Conservation (phyloP, 495 filamentous ascomycete species). For the Neurospora sp. region DNA sequence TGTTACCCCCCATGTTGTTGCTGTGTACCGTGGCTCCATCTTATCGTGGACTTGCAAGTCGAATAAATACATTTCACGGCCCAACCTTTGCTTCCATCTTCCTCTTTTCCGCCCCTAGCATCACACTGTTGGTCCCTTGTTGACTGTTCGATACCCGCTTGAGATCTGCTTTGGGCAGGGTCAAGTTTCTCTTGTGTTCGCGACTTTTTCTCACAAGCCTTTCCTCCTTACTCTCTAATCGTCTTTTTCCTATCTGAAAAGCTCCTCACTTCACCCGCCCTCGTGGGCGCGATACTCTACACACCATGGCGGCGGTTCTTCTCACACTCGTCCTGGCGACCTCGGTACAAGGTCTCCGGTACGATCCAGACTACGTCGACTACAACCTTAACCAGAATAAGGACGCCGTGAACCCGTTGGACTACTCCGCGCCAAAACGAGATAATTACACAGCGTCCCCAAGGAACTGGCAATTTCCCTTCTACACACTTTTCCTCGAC, state of each 20-base stretch:
- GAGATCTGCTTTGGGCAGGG: not conserved
- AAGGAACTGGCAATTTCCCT: constrained; percentile 57
- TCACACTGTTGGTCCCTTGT: not conserved
- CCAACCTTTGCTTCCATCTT: not conserved
- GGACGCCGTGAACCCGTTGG: constrained; percentile 42
- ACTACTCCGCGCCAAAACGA: constrained; percentile 54
- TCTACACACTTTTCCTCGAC: constrained; percentile 60
- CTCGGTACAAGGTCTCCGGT: constrained; percentile 35
- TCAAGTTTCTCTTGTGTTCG: not conserved
- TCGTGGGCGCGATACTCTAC: constrained; percentile 5
- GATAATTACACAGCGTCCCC: constrained; percentile 51
- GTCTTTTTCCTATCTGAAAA: not conserved
- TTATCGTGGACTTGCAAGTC: not conserved
- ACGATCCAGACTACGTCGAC: constrained; percentile 38
- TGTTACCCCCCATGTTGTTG: not conserved
- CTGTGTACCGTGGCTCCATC: not conserved
- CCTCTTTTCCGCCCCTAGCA: constrained; percentile 1
- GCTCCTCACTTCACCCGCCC: constrained; percentile 3
- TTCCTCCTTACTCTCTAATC: not conserved
- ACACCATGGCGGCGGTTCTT: constrained; percentile 7
- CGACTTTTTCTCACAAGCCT: not conserved
- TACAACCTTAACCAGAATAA: constrained; percentile 58
- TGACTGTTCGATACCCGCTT: constrained; percentile 8
- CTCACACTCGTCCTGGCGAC: constrained; percentile 3
- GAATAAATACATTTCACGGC: constrained; percentile 7